Evolutionary conservation across 441 rosid genomes (phyloP).

Genomic region (Jatropha multifida): DNA sequence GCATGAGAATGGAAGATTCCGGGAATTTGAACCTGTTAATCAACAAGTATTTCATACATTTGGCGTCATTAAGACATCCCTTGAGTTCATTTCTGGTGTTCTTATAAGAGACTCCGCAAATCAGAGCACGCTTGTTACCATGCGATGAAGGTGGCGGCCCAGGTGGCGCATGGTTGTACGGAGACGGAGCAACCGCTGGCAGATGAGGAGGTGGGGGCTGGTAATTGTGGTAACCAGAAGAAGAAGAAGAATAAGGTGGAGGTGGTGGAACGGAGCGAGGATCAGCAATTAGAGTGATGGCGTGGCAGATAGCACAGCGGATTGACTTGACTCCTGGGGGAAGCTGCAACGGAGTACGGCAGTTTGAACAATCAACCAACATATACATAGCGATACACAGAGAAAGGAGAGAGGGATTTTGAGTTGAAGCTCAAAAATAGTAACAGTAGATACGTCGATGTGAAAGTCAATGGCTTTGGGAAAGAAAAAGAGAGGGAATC

Average conservation of each 20-base stretch:
- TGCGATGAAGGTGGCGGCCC: constrained; percentile 53
- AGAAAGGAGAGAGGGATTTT: background rate
- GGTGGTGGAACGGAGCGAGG: constrained; percentile 45
- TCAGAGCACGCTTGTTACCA: constrained; percentile 76
- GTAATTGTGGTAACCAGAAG: background rate
- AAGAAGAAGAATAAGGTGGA: constrained; percentile 22
- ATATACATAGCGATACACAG: constrained; percentile 25
- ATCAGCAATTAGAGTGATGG: constrained; percentile 61
- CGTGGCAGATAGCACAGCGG: constrained; percentile 80
- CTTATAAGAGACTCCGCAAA: constrained; percentile 75
- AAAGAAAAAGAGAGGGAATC: background rate
- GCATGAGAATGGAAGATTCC: constrained; percentile 73
- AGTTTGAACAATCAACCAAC: constrained; percentile 70
- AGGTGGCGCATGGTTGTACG: constrained; percentile 45
- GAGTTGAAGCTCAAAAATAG: background rate
- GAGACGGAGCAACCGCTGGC: constrained; percentile 33
- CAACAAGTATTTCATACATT: constrained; percentile 81
- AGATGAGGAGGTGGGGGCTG: constrained; percentile 13
- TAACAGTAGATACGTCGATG: background rate
- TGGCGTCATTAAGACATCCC: constrained; percentile 87
- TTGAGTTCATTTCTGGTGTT: constrained; percentile 72
- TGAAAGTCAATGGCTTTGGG: background rate
- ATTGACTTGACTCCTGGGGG: constrained; percentile 72
- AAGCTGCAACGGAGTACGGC: constrained; percentile 69
- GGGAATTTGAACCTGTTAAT: constrained; percentile 67